Evolutionary conservation across 2,329 filamentous ascomycete species (phyloP).

Genomic region (Fusarium sp.): DNA sequence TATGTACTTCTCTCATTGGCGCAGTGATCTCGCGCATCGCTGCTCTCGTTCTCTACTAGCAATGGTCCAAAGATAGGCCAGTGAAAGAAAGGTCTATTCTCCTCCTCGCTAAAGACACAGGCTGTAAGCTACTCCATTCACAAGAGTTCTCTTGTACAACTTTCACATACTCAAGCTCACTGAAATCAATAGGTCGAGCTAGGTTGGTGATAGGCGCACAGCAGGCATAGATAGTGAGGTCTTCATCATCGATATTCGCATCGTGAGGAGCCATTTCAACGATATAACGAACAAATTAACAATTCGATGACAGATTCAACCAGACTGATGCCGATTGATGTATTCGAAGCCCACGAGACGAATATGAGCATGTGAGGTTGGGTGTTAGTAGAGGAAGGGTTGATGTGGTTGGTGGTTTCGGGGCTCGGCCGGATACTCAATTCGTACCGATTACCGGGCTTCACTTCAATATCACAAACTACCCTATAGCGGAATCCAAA

Average conservation of each 20-base stretch:
- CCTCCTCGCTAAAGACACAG: background rate
- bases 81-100: slow-evolving; percentile 18
- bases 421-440: slow-evolving; percentile 24
- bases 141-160: background rate
- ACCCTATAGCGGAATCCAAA: background rate
- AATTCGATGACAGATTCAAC: background rate
- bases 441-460: slow-evolving; percentile 22
- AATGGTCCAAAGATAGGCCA: slow-evolving; percentile 72
- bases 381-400: slow-evolving; percentile 9
- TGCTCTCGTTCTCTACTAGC: slow-evolving; percentile 77
- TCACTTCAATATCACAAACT: background rate
- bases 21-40: slow-evolving; percentile 80
- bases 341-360: background rate
- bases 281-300: background rate
- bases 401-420: slow-evolving; percentile 21
- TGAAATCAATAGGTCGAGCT: slow-evolving; percentile 56
- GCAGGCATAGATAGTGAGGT: slow-evolving; percentile 48
- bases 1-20: slow-evolving; percentile 75
- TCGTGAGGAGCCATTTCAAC: slow-evolving; percentile 24
- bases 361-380: slow-evolving; percentile 11
- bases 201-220: slow-evolving; percentile 52
- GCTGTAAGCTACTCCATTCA: background rate
- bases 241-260: slow-evolving; percentile 44
- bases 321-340: background rate
- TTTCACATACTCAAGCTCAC: slow-evolving; percentile 49